Conservation (phyloP, 345 rosid species). For the Moricandia arvensis region DNA sequence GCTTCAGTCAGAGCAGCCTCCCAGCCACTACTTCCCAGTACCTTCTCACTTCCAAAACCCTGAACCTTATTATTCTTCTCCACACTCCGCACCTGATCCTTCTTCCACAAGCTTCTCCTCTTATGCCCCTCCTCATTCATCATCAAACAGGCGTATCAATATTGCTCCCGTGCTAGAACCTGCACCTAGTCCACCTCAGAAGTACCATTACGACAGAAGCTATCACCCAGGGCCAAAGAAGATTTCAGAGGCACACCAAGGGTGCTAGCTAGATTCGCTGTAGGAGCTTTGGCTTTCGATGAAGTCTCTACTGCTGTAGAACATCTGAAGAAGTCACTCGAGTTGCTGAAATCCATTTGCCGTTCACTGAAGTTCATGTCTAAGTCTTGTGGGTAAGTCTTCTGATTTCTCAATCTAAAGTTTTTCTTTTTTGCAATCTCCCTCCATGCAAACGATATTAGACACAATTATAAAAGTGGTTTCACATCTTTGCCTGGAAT, state of each 20-base stretch:
- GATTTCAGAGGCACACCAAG: constrained; percentile 86
- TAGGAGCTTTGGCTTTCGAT: constrained; percentile 93
- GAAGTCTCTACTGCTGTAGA: constrained; percentile 84
- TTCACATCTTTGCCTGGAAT: no score
- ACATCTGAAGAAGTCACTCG: constrained; percentile 72
- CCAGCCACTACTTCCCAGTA: constrained; percentile 64
- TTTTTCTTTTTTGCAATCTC: background rate
- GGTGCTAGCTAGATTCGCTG: constrained; percentile 96
- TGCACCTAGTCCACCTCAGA: constrained; percentile 41
- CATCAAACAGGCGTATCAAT: constrained; percentile 41
- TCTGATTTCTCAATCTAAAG: background rate
- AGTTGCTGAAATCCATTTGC: constrained; percentile 48
- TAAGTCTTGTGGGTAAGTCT: constrained; percentile 11
- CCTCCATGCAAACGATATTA: background rate
- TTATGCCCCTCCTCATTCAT: constrained; percentile 46
- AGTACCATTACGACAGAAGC: constrained; percentile 70
- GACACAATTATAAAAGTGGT: no score
- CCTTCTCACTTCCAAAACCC: constrained; percentile 66
- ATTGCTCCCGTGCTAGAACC: constrained; percentile 49
- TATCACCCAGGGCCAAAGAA: constrained; percentile 82
- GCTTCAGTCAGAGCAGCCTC: constrained; percentile 76
- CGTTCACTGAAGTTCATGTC: constrained; percentile 19
- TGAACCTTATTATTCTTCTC: constrained; percentile 52
- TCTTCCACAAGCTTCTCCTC: constrained; percentile 50
- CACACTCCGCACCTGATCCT: constrained; percentile 56